These are phyloP conservation scores for Pythium brassicae DNA, from an alignment of 352 stramenopile genomes.

Conservation along the genomic window DNA sequence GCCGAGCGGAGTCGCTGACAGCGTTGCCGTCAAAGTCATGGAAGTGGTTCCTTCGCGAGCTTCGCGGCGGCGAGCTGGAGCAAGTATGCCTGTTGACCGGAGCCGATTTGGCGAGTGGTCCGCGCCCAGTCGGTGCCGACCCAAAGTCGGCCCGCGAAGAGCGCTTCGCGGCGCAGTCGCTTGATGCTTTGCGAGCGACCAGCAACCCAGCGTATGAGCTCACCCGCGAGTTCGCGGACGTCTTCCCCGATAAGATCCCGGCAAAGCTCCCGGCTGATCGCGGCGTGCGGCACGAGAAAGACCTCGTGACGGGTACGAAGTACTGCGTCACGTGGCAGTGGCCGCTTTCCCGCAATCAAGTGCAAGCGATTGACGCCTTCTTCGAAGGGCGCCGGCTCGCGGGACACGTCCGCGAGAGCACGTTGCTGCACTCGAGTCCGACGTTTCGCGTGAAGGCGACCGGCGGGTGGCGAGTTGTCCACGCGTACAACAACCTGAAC, in stretches of 20 bases:
- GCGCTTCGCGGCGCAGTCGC: conserved; percentile 16
- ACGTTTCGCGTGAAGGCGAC: conserved; percentile 29
- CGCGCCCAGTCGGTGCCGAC: conserved; percentile 6
- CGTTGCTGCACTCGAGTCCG: conserved; percentile 17
- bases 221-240: neutral
- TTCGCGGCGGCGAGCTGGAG: conserved; percentile 17
- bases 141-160: conserved; percentile 13
- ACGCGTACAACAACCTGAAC: conserved; percentile 34
- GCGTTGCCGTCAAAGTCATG: neutral
- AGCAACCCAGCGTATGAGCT: conserved; percentile 1
- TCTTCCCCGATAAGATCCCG: conserved; percentile 21
- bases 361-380: conserved; percentile 18
- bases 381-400: conserved; percentile 12
- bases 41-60: conserved; percentile 7
- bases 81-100: conserved; percentile 7
- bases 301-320: conserved; percentile 18
- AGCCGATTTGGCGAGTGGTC: too few species aligned
- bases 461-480: conserved; percentile 23
- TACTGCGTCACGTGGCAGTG: conserved; percentile 22
- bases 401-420: conserved; percentile 16
- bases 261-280: conserved; percentile 8
- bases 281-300: conserved; percentile 21
- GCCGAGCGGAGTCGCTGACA: neutral
- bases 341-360: conserved; percentile 19
- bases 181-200: neutral